Evolutionary conservation across 768 basidiomycete species (phyloP).

Genomic region (Kwoniella sp.): DNA sequence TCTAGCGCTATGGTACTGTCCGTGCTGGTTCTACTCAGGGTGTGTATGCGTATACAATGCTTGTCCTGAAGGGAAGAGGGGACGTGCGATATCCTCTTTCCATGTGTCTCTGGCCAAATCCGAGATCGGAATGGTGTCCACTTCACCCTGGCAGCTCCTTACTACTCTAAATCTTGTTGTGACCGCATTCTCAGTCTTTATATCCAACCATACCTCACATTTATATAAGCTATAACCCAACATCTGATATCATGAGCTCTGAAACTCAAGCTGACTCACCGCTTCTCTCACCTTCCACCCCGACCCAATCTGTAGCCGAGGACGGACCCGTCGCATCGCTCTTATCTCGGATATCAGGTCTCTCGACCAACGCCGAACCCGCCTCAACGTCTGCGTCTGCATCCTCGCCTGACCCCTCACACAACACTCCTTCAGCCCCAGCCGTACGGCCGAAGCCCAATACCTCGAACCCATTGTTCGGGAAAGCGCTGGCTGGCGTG

Average conservation of each 20-base stretch:
- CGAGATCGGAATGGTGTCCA: too few relatives aligned
- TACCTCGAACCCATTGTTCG: slow-evolving; percentile 36
- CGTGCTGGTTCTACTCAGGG: not conserved
- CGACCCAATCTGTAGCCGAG: not conserved
- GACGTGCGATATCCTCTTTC: not conserved
- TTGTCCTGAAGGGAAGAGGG: too few relatives aligned
- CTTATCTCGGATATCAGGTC: slow-evolving; percentile 39
- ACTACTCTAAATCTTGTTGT: too few relatives aligned
- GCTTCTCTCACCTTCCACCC: too few relatives aligned
- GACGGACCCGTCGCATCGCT: slow-evolving; percentile 40
- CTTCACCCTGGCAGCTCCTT: too few relatives aligned
- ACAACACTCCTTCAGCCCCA: slow-evolving; percentile 12
- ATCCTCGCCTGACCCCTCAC: not conserved
- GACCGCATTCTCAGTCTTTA: too few relatives aligned
- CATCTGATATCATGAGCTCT: too few relatives aligned
- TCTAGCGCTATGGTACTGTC: too few relatives aligned
- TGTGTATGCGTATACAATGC: not conserved
- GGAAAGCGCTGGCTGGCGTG: slow-evolving; percentile 43
- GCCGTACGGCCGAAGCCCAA: slow-evolving; percentile 30
- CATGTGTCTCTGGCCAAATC: not conserved
- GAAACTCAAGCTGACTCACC: too few relatives aligned
- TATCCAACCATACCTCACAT: too few relatives aligned
- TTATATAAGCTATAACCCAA: too few relatives aligned
- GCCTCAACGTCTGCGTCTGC: not conserved
- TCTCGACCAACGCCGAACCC: slow-evolving; percentile 28